phyloP scores from a whole-genome alignment of 106 monocot species.

The Dendrobium huoshanense region DNA sequence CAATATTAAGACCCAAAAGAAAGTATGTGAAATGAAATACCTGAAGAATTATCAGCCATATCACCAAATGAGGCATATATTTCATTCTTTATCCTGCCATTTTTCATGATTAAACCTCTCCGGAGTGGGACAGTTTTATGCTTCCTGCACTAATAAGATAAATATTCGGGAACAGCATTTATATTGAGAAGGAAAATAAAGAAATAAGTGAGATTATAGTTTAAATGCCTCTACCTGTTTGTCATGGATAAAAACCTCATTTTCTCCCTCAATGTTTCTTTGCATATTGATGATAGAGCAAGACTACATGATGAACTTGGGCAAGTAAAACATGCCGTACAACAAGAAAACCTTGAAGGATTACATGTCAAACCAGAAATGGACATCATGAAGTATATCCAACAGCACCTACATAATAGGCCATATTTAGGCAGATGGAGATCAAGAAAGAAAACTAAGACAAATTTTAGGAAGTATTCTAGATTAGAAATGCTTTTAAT shows the following conservation, averaged over 20 bases:
- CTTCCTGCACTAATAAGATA: neutral
- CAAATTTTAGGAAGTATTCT: neutral
- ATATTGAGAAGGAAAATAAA: neutral
- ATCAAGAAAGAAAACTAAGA: neutral
- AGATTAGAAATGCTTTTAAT: neutral
- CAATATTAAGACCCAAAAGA: neutral
- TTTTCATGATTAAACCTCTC: constrained; percentile 4
- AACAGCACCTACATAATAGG: neutral
- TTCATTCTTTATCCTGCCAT: neutral
- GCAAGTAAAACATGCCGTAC: neutral
- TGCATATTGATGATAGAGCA: constrained; percentile 2
- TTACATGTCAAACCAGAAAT: constrained; percentile 1
- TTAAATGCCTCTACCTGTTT: neutral
- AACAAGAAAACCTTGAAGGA: neutral
- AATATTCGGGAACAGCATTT: neutral
- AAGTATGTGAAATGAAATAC: neutral
- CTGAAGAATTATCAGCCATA: constrained; percentile 3
- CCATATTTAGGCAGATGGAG: neutral
- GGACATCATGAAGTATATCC: constrained; percentile 1
- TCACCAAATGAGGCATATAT: constrained; percentile 10
- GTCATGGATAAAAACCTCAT: neutral
- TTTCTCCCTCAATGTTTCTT: constrained; percentile 2
- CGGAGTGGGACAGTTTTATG: neutral
- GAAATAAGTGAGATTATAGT: neutral
- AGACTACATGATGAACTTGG: constrained; percentile 6